phyloP scores from a whole-genome alignment of 2,329 filamentous ascomycete species.

The Xylariales sp. region DNA sequence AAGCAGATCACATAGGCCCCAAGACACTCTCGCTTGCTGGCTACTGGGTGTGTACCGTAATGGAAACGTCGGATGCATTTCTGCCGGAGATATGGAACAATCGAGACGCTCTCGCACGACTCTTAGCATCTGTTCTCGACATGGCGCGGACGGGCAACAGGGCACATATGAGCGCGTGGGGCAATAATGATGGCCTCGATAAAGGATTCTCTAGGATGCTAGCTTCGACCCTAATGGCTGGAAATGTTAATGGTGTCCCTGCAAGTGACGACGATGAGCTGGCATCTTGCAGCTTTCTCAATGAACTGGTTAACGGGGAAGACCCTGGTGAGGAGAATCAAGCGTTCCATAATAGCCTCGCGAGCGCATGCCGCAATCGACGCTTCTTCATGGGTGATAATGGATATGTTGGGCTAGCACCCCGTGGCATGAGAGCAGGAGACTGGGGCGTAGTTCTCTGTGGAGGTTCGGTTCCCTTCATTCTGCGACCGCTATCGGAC shows the following conservation, averaged over 20 bases:
- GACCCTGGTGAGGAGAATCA: background rate
- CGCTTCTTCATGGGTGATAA: background rate
- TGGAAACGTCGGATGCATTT: background rate
- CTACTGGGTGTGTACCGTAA: background rate
- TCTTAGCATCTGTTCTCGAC: background rate
- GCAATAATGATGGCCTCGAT: background rate
- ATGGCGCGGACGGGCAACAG: background rate
- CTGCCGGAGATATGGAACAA: background rate
- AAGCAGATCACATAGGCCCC: background rate
- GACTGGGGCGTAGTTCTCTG: background rate
- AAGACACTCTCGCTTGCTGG: background rate
- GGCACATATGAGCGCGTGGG: background rate
- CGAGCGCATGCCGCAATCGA: slow-evolving; percentile 1
- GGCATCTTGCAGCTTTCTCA: background rate
- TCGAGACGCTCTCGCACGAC: background rate
- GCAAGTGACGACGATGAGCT: background rate
- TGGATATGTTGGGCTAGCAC: background rate
- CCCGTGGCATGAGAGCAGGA: background rate
- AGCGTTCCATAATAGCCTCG: background rate
- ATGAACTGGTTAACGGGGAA: background rate
- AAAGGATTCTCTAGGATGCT: background rate
- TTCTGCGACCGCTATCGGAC: background rate
- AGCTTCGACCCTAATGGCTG: background rate
- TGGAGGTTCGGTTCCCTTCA: background rate
- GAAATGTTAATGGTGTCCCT: background rate